Conservation (phyloP, 2,329 filamentous ascomycete species). For the Talaromyces rugulosus region DNA sequence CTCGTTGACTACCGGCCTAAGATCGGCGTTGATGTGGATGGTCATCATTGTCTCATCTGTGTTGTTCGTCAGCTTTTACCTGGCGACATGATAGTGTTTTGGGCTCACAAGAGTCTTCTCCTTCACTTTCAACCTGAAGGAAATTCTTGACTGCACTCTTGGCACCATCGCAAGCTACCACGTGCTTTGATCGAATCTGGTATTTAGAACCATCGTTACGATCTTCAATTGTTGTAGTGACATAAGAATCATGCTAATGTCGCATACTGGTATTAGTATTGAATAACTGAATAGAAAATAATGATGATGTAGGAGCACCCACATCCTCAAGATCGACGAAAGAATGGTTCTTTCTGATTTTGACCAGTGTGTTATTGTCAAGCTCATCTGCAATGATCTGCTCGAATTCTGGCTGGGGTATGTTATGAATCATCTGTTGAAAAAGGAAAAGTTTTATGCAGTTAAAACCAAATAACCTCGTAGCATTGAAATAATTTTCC, state of each 20-base stretch:
- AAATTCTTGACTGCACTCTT: slow-evolving; percentile 26
- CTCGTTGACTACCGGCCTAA: slow-evolving; percentile 34
- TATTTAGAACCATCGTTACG: slow-evolving; percentile 20
- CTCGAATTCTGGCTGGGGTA: slow-evolving; percentile 40
- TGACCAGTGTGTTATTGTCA: neutral
- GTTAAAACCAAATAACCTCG: too few relatives aligned
- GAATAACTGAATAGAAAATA: too few relatives aligned
- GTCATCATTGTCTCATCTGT: slow-evolving; percentile 46
- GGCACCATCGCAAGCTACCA: slow-evolving; percentile 37
- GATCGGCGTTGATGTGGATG: slow-evolving; percentile 42
- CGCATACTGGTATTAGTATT: too few relatives aligned
- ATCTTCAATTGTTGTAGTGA: slow-evolving; percentile 28
- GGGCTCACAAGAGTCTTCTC: slow-evolving; percentile 28
- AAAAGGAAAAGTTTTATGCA: too few relatives aligned
- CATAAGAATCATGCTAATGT: slow-evolving; percentile 18
- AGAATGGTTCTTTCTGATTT: neutral
- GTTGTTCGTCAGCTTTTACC: slow-evolving; percentile 5
- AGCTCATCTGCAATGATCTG: slow-evolving; percentile 28
- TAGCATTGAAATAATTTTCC: too few relatives aligned
- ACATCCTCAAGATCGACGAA: slow-evolving; percentile 4
- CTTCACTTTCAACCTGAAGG: slow-evolving; percentile 36
- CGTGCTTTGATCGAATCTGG: slow-evolving; percentile 26
- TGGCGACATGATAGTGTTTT: neutral
- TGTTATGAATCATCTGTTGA: slow-evolving; percentile 39
- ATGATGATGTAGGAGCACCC: slow-evolving; percentile 4